Evolutionary conservation across 2,329 filamentous ascomycete species (phyloP).

Genomic region (Trichoderma citrinoviride): DNA sequence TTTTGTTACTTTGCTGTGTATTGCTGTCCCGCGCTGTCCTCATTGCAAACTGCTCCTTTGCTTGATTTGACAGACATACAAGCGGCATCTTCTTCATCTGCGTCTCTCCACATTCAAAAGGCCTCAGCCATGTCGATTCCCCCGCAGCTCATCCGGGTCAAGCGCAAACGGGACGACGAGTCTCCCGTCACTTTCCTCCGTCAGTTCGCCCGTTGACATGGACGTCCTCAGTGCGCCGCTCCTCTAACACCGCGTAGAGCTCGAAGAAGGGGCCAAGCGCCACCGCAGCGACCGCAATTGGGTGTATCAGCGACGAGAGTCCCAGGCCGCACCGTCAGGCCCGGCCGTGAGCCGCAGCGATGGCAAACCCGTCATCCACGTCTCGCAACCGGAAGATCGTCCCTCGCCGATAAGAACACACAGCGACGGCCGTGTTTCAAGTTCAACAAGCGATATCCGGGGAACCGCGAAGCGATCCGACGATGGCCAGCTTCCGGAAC

Average conservation of each 20-base stretch:
- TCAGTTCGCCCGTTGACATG: conserved; percentile 34
- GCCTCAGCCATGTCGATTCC: conserved; percentile 52
- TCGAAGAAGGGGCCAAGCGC: conserved; percentile 54
- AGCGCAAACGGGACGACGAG: conserved; percentile 57
- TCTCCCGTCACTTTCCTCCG: conserved; percentile 55
- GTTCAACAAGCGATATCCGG: conserved; percentile 10
- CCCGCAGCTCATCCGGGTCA: conserved; percentile 58
- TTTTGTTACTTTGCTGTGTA: not conserved
- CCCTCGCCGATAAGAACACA: conserved; percentile 21
- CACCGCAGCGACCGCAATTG: conserved; percentile 51
- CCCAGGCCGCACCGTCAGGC: conserved; percentile 31
- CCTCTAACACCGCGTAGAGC: conserved; percentile 39
- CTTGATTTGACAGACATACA: not conserved
- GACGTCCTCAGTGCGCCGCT: not conserved
- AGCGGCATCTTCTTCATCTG: not conserved
- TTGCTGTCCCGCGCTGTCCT: not conserved
- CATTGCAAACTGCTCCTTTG: not conserved
- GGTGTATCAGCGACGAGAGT: conserved; percentile 54
- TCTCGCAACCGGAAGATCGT: conserved; percentile 42
- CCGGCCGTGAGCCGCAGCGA: conserved; percentile 25
- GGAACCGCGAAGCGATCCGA: conserved; percentile 17
- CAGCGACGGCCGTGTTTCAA: conserved; percentile 6
- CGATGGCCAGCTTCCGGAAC: conserved; percentile 32
- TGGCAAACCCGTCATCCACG: conserved; percentile 47
- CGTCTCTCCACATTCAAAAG: not conserved